Conservation (phyloP, 768 basidiomycete species). For the Aureoboletus auriporus region DNA sequence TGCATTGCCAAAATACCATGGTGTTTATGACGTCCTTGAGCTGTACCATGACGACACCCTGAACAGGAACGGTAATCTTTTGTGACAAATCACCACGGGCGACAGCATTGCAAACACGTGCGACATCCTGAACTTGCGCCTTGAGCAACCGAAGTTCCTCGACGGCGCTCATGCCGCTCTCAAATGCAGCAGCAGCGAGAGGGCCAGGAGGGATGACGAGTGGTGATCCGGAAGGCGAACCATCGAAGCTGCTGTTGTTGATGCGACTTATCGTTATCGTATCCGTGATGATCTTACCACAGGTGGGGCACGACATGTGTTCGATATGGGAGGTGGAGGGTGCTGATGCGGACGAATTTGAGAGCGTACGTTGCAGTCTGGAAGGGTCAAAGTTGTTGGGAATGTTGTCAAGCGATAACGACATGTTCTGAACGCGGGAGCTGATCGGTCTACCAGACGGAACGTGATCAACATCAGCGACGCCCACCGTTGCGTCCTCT, state of each 20-base stretch:
- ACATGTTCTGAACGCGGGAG: constrained; percentile 37
- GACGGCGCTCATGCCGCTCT: constrained; percentile 63
- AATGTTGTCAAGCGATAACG: constrained; percentile 51
- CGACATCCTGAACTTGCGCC: constrained; percentile 81
- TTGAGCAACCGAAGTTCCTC: constrained; percentile 77
- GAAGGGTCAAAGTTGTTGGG: constrained; percentile 35
- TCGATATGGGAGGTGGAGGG: constrained; percentile 40
- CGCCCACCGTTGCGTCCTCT: constrained; percentile 25
- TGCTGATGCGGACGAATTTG: constrained; percentile 38
- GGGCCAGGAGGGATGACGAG: constrained; percentile 55
- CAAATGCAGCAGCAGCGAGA: constrained; percentile 50
- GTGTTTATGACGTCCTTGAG: constrained; percentile 76
- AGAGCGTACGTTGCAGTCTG: constrained; percentile 28
- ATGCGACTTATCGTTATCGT: constrained; percentile 34
- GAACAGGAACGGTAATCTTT: constrained; percentile 75
- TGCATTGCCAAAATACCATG: constrained; percentile 38
- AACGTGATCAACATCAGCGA: constrained; percentile 19
- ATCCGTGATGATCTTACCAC: constrained; percentile 49
- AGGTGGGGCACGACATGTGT: constrained; percentile 49
- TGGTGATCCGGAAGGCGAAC: constrained; percentile 30
- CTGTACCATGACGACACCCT: constrained; percentile 77
- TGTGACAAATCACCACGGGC: constrained; percentile 72
- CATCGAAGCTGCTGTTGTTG: constrained; percentile 20
- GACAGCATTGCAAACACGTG: constrained; percentile 77
- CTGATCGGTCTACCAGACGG: constrained; percentile 22